These are phyloP conservation scores for Ceratocystis cacaofunesta DNA, from an alignment of 2,329 filamentous ascomycete genomes.

Conservation along the genomic window DNA sequence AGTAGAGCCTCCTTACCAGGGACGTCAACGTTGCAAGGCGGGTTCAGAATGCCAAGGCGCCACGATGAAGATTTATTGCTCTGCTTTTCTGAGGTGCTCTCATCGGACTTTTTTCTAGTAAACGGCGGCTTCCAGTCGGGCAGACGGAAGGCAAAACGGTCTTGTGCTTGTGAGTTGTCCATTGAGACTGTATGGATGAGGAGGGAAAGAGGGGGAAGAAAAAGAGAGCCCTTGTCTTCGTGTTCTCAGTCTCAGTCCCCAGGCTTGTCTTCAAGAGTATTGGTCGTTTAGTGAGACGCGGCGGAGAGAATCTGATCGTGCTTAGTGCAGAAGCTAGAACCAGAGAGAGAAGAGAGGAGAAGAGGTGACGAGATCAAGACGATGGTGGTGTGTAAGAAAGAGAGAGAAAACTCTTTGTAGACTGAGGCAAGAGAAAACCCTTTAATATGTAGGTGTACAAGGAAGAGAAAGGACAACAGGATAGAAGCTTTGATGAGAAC, in stretches of 20 bases:
- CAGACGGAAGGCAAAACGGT: background rate
- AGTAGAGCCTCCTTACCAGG: slow-evolving; percentile 46
- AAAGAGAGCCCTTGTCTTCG: background rate
- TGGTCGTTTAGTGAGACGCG: too few relatives aligned
- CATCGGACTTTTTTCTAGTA: background rate
- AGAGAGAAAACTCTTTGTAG: too few relatives aligned
- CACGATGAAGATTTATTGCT: slow-evolving; percentile 23
- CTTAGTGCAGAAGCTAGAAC: background rate
- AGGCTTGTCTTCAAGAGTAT: background rate
- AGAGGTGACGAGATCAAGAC: background rate
- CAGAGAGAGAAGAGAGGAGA: background rate
- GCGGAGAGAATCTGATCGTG: background rate
- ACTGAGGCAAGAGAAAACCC: too few relatives aligned
- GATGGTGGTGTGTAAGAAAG: background rate
- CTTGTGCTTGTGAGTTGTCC: background rate
- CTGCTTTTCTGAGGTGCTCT: background rate
- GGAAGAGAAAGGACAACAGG: too few relatives aligned
- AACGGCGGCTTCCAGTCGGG: background rate
- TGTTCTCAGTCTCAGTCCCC: background rate
- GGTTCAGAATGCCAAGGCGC: slow-evolving; percentile 71
- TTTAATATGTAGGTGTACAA: background rate
- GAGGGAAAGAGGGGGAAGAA: background rate
- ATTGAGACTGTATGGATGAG: background rate
- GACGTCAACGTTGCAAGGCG: slow-evolving; percentile 68
- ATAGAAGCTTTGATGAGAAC: too few relatives aligned